phyloP scores from a whole-genome alignment of 768 basidiomycete species.

The Termitomyces sp. region DNA sequence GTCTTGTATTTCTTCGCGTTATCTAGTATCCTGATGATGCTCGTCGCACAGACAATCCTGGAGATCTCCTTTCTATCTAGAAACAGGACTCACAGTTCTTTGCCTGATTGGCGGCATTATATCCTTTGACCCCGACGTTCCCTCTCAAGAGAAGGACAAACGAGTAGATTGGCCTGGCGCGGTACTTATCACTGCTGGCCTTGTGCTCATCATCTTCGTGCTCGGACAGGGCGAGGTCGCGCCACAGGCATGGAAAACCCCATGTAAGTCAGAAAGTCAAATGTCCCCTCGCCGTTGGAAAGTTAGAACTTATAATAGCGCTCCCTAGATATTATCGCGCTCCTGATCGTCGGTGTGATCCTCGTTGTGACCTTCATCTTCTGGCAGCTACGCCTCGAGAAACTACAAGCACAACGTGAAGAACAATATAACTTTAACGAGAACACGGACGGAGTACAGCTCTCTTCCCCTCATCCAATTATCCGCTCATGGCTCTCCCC shows the following conservation, averaged over 20 bases:
- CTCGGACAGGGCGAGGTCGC: constrained; percentile 59
- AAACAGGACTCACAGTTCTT: constrained; percentile 48
- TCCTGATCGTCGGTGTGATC: constrained; percentile 54
- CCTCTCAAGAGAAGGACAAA: constrained; percentile 32
- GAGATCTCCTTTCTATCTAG: constrained; percentile 58
- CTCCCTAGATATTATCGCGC: constrained; percentile 54
- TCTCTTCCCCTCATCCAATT: neutral
- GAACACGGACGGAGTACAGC: neutral
- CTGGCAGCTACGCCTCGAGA: constrained; percentile 60
- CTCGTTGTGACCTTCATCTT: constrained; percentile 46
- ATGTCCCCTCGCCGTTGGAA: neutral
- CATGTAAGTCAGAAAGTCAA: constrained; percentile 10
- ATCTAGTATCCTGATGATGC: neutral
- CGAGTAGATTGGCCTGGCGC: constrained; percentile 76
- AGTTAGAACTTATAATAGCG: neutral
- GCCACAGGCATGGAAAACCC: constrained; percentile 50
- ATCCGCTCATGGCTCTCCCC: constrained; percentile 22
- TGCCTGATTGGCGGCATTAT: constrained; percentile 47
- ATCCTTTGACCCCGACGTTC: constrained; percentile 56
- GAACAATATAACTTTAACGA: neutral
- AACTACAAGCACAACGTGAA: constrained; percentile 5
- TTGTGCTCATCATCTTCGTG: constrained; percentile 65
- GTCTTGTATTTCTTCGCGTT: constrained; percentile 6
- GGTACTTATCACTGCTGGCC: constrained; percentile 49
- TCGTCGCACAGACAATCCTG: constrained; percentile 40